These are phyloP conservation scores for Hypoxylon rubiginosum DNA, from an alignment of 2,329 filamentous ascomycete genomes.

Conservation along the genomic window DNA sequence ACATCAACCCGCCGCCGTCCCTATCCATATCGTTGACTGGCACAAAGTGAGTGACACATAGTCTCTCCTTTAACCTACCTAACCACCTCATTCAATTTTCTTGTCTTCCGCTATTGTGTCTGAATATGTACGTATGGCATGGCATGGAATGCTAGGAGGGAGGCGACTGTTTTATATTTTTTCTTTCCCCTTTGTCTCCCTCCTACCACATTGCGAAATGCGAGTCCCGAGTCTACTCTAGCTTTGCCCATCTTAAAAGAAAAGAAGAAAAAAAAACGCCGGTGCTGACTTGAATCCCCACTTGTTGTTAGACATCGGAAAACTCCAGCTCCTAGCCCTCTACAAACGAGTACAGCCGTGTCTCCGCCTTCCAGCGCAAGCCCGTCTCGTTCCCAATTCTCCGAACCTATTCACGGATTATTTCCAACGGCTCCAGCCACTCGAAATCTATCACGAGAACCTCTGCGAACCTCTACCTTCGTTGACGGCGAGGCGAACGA, in stretches of 20 bases:
- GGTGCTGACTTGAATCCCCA: slow-evolving; percentile 52
- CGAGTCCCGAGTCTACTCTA: slow-evolving; percentile 10
- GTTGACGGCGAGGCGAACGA: slow-evolving; percentile 26
- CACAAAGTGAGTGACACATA: slow-evolving; percentile 35
- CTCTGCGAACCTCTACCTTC: slow-evolving; percentile 21
- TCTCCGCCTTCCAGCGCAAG: slow-evolving; percentile 60
- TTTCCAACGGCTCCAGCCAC: slow-evolving; percentile 46
- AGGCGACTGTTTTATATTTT: slow-evolving; percentile 23
- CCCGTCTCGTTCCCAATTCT: slow-evolving; percentile 55
- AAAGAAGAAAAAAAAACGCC: slow-evolving; percentile 48
- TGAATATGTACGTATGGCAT: slow-evolving; percentile 24
- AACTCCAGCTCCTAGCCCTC: slow-evolving; percentile 64
- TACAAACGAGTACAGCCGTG: slow-evolving; percentile 59
- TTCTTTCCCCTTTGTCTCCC: slow-evolving; percentile 1
- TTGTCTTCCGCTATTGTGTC: slow-evolving; percentile 3
- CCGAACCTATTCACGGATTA: slow-evolving; percentile 48
- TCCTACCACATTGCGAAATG: slow-evolving; percentile 3
- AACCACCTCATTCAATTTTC: slow-evolving; percentile 12
- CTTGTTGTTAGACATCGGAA: slow-evolving; percentile 60
- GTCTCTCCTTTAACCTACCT: slow-evolving; percentile 8
- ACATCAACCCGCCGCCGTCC: slow-evolving; percentile 47
- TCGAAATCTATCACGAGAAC: slow-evolving; percentile 27
- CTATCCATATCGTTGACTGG: slow-evolving; percentile 41
- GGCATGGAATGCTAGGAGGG: slow-evolving; percentile 41
- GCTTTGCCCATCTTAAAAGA: slow-evolving; percentile 44